Conservation (phyloP, 495 filamentous ascomycete genomes). For the Baudoinia panamericana region DNA sequence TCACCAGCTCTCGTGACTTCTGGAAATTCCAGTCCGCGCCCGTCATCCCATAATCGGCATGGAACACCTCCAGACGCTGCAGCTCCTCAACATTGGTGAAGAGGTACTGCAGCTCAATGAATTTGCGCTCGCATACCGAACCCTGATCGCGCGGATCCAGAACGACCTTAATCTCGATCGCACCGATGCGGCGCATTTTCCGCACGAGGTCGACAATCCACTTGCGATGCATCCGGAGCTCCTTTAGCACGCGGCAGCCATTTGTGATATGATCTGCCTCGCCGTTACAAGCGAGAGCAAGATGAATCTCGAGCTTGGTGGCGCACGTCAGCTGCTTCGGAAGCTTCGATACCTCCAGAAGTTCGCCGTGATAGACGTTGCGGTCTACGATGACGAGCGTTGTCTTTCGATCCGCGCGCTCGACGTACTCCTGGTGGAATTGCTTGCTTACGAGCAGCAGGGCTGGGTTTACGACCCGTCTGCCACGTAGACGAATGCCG, state of each 20-base stretch:
- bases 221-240: conserved; percentile 6
- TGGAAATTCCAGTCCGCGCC: conserved; percentile 5
- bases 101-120: conserved; percentile 2
- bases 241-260: conserved; percentile 1
- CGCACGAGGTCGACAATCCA: conserved; percentile 3
- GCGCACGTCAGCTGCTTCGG: background rate
- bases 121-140: background rate
- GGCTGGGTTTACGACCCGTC: background rate
- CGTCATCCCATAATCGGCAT: conserved; percentile 5
- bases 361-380: conserved; percentile 3
- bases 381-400: conserved; percentile 8
- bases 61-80: background rate
- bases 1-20: conserved; percentile 1
- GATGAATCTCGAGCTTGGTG: background rate
- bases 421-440: conserved; percentile 2
- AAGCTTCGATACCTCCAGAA: background rate
- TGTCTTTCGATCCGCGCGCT: conserved; percentile 1
- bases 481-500: conserved; percentile 3
- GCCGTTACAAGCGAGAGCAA: conserved; percentile 2
- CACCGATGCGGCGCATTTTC: conserved; percentile 2
- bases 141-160: conserved; percentile 6
- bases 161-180: conserved; percentile 1
- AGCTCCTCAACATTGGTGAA: conserved; percentile 4
- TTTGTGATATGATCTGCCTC: conserved; percentile 1
- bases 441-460: conserved; percentile 4